Percentiles rank a stretch among this genome's conserved stretches.
These are phyloP conservation scores for slime mould (Dictyostelium discoideum) DNA, from an alignment of 78 protist genomes.

Conservation along the genomic window DNA sequence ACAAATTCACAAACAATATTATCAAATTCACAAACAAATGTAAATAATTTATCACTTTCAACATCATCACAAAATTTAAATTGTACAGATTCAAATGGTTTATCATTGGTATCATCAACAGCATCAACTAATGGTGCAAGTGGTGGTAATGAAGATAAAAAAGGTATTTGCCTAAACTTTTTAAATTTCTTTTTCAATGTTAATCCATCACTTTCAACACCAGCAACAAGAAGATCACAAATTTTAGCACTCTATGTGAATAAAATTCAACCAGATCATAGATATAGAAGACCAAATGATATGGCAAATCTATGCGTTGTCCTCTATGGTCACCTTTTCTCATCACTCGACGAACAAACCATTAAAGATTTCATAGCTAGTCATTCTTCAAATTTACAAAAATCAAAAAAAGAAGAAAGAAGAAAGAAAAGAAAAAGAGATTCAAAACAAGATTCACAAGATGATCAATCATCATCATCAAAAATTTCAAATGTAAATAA, in stretches of 20 bases:
- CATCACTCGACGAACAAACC: slow-evolving; percentile 43
- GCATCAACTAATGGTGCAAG: neutral
- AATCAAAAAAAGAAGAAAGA: slow-evolving; percentile 43
- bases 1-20: neutral
- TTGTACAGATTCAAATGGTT: neutral
- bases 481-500: neutral
- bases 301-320: slow-evolving; percentile 72
- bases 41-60: slow-evolving; percentile 13
- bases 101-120: neutral
- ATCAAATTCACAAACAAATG: neutral
- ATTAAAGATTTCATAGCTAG: slow-evolving; percentile 47
- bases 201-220: slow-evolving; percentile 23
- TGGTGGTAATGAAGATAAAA: slow-evolving; percentile 55
- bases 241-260: slow-evolving; percentile 67
- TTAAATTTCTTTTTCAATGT: slow-evolving; percentile 50
- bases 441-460: slow-evolving; percentile 2
- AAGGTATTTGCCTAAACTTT: slow-evolving; percentile 16
- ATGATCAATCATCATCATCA: neutral
- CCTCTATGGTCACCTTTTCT: slow-evolving; percentile 30
- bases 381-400: slow-evolving; percentile 24
- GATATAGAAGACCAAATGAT: slow-evolving; percentile 71
- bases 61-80: neutral
- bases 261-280: slow-evolving; percentile 61
- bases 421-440: slow-evolving; percentile 55
- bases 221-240: slow-evolving; percentile 30